A percentile compares a stretch with the other conserved stretches of the same genome.
Evolutionary conservation across 75 land plant genomes (phyloP).

Genomic region (Selaginella moellendorffii): DNA sequence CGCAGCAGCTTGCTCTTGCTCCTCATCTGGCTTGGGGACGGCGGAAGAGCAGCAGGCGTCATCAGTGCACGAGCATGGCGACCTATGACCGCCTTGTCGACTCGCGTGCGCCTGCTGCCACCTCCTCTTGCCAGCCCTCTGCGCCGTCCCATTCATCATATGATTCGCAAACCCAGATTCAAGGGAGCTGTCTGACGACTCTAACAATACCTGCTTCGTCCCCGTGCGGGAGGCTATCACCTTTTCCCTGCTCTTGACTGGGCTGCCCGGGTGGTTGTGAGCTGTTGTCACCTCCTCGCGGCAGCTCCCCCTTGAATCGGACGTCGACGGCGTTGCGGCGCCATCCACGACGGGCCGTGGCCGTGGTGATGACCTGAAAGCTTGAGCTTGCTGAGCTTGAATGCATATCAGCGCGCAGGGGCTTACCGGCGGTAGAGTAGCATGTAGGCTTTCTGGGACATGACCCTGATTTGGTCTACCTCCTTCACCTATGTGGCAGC

Average conservation of each 20-base stretch:
- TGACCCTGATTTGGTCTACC: conserved; percentile 53
- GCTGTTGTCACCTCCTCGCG: neutral
- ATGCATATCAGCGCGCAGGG: neutral
- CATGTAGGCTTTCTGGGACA: conserved; percentile 73
- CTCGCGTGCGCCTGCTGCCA: too few relatives aligned
- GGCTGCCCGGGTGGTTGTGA: too few relatives aligned
- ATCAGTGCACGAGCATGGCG: too few relatives aligned
- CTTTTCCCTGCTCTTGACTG: neutral
- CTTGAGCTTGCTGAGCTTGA: neutral
- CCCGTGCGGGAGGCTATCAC: neutral
- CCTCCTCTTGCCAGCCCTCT: neutral
- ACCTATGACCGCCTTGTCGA: too few relatives aligned
- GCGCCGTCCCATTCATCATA: neutral
- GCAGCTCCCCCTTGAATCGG: neutral
- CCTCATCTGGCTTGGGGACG: neutral
- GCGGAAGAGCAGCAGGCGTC: neutral
- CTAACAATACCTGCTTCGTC: neutral
- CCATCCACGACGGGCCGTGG: neutral
- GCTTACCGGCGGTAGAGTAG: conserved; percentile 82
- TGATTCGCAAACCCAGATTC: neutral
- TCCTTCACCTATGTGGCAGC: conserved; percentile 43
- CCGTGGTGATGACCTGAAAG: neutral
- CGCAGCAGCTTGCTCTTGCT: neutral
- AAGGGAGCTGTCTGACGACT: neutral
- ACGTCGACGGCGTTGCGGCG: neutral